A percentile compares a stretch with the other conserved stretches of the same genome.
phyloP scores from a whole-genome alignment of 352 stramenopile genomes.

The Phytophthora meadii region DNA sequence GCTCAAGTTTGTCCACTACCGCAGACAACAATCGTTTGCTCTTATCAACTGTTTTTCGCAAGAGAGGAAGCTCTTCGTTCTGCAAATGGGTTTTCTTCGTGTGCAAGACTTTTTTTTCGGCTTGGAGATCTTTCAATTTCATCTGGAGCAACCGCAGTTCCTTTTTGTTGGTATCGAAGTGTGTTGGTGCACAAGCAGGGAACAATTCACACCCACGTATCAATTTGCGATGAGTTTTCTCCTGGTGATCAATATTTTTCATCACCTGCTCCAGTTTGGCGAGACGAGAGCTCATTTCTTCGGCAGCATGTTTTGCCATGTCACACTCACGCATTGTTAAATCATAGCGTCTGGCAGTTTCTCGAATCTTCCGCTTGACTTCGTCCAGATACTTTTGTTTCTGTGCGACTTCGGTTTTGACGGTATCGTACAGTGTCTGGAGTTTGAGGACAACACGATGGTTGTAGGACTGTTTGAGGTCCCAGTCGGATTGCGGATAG shows the following conservation, averaged over 20 bases:
- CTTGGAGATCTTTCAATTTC: constrained; percentile 70
- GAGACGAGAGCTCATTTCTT: constrained; percentile 78
- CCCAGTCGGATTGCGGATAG: constrained; percentile 81
- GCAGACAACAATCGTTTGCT: constrained; percentile 72
- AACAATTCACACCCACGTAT: constrained; percentile 73
- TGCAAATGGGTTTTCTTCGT: constrained; percentile 71
- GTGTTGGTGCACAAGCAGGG: constrained; percentile 53
- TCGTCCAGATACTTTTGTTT: constrained; percentile 72
- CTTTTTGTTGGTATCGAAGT: constrained; percentile 78
- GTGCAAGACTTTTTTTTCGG: constrained; percentile 72
- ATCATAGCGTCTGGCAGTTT: constrained; percentile 69
- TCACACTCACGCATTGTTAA: constrained; percentile 78
- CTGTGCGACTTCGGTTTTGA: constrained; percentile 62
- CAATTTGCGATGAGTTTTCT: constrained; percentile 76
- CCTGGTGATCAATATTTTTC: constrained; percentile 70
- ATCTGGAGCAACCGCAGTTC: constrained; percentile 73
- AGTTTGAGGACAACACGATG: constrained; percentile 81
- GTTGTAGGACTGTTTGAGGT: constrained; percentile 82
- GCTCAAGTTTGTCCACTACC: constrained; percentile 74
- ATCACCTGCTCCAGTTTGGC: constrained; percentile 73
- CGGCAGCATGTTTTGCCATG: constrained; percentile 75
- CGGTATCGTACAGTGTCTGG: constrained; percentile 72
- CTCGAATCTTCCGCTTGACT: constrained; percentile 66
- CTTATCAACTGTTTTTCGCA: constrained; percentile 58
- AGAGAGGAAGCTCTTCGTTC: constrained; percentile 57